Evolutionary conservation across 176 grass and related monocot species (phyloP).

Genomic region (Chrysopogon serrulatus): DNA sequence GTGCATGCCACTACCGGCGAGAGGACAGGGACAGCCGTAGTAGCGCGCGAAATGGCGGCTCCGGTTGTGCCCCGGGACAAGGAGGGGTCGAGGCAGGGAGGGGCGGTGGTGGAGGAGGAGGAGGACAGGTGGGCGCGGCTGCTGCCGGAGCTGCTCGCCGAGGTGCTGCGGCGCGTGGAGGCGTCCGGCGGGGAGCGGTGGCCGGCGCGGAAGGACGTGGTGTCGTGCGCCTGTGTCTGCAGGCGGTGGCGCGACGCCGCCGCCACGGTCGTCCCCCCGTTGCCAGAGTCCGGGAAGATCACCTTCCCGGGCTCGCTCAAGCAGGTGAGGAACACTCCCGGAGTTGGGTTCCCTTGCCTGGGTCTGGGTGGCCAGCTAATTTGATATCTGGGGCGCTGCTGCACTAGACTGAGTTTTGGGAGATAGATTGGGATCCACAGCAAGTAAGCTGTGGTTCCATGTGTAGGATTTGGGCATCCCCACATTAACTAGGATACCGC

Average conservation of each 20-base stretch:
- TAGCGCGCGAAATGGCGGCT: neutral
- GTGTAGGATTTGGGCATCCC: neutral
- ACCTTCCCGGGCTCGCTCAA: no score
- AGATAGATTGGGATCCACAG: neutral
- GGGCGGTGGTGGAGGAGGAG: neutral
- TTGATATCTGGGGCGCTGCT: neutral
- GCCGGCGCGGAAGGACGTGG: constrained; percentile 43
- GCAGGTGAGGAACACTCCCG: constrained; percentile 40
- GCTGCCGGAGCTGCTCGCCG: constrained; percentile 45
- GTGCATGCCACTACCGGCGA: no score
- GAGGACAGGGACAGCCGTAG: no score
- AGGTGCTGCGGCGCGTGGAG: constrained; percentile 55
- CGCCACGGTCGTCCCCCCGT: constrained; percentile 9
- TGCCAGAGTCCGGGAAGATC: constrained; percentile 42
- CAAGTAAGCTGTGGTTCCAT: neutral
- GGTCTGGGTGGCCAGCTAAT: neutral
- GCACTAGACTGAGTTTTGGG: neutral
- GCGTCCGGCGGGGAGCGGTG: constrained; percentile 36
- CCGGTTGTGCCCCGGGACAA: neutral
- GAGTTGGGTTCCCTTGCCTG: no score
- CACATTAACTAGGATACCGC: no score
- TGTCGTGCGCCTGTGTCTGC: constrained; percentile 60
- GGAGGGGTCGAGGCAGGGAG: neutral
- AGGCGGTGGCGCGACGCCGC: constrained; percentile 45
- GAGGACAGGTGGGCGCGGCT: constrained; percentile 37